Evolutionary conservation across 306 rosid genomes (phyloP).

Genomic region (Medicago ruthenica): DNA sequence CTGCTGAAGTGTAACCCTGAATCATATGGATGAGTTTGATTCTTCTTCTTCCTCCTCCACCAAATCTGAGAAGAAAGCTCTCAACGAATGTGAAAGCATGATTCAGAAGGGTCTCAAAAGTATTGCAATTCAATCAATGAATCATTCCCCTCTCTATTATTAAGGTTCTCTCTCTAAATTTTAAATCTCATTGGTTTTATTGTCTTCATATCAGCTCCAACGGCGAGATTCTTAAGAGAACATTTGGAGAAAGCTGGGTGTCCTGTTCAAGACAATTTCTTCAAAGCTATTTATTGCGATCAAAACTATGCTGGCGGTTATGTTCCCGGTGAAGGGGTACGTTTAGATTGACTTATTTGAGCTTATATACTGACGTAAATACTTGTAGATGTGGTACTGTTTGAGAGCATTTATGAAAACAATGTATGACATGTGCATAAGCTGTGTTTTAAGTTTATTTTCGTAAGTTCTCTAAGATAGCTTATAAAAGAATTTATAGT

Average conservation of each 20-base stretch:
- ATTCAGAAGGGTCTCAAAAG: slow-evolving; percentile 68
- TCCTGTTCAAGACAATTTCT: slow-evolving; percentile 57
- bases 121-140: slow-evolving; percentile 37
- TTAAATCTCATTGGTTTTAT: neutral
- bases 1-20: neutral
- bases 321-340: slow-evolving; percentile 75
- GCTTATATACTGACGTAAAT: neutral
- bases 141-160: neutral
- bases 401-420: neutral
- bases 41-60: slow-evolving; percentile 3
- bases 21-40: slow-evolving; percentile 32
- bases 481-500: neutral
- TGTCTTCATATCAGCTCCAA: slow-evolving; percentile 57
- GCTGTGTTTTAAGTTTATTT: neutral
- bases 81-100: slow-evolving; percentile 71
- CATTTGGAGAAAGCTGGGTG: slow-evolving; percentile 81
- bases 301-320: slow-evolving; percentile 61
- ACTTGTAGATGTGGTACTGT: neutral
- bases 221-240: slow-evolving; percentile 70
- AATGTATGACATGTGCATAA: neutral
- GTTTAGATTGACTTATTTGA: neutral
- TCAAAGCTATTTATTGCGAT: slow-evolving; percentile 66
- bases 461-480: neutral
- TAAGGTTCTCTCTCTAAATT: neutral
- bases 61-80: slow-evolving; percentile 48